phyloP scores from a whole-genome alignment of 1,284 basidiomycete species.

The Takashimella tepidaria region DNA sequence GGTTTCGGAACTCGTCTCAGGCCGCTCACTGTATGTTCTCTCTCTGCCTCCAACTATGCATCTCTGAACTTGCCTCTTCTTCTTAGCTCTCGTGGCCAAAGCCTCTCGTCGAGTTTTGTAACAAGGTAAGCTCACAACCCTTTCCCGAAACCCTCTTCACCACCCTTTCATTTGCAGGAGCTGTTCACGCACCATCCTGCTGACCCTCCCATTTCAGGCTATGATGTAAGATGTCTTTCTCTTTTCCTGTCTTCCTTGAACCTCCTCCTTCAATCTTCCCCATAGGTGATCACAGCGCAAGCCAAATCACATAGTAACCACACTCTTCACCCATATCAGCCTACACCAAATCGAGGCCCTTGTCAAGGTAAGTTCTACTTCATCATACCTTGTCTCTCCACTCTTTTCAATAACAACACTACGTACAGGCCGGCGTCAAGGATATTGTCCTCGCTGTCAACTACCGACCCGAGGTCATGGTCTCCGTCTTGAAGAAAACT shows the following conservation, averaged over 20 bases:
- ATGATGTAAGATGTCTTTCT: slow-evolving; percentile 41
- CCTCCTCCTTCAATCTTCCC: background rate
- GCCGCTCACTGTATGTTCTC: slow-evolving; percentile 51
- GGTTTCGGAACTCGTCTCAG: slow-evolving; percentile 54
- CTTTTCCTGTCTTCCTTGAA: background rate
- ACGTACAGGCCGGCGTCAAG: slow-evolving; percentile 51
- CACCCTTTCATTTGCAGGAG: no score
- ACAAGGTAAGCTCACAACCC: slow-evolving; percentile 51
- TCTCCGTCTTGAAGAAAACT: slow-evolving; percentile 52
- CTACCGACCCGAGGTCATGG: slow-evolving; percentile 55
- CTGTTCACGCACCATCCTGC: no score
- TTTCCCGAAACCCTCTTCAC: no score
- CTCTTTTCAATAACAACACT: slow-evolving; percentile 6
- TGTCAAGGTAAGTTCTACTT: slow-evolving; percentile 47
- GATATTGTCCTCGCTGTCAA: slow-evolving; percentile 55
- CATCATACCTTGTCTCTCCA: background rate
- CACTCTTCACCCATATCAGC: slow-evolving; percentile 33
- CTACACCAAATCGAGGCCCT: slow-evolving; percentile 54
- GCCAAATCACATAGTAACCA: no score
- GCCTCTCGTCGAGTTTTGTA: slow-evolving; percentile 54
- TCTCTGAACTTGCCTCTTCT: background rate
- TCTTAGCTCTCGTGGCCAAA: slow-evolving; percentile 49
- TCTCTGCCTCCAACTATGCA: background rate
- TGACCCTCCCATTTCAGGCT: no score
- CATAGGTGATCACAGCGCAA: background rate